Evolutionary conservation across 75 land plant species (phyloP), one percentile per base, ranked within the genome.

Genomic region (Picea sitchensis): DNA sequence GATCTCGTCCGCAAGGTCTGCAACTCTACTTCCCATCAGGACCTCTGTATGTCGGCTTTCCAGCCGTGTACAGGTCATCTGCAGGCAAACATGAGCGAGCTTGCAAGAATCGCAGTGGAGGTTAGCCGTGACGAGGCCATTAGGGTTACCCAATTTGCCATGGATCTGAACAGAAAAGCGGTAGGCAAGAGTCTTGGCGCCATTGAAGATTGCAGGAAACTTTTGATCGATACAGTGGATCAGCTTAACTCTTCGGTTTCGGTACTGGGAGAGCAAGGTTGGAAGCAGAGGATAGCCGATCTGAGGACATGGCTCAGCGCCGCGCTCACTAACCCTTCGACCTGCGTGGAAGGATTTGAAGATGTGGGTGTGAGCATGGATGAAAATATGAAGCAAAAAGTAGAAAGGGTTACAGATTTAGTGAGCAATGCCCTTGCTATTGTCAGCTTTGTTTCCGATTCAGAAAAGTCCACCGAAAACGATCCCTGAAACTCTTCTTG

Each of bases 281-380:
- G 81, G 23, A 64, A 30, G n/a, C 65, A 76, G 9, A n/a, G 84
- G 44, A 58, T 80, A 2, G 84, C 65, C 3, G 82, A 93, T 68
- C 67, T 93, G 58, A 87, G 81, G 62, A 21, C 82, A n/a, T 93
- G 90, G 89, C 84, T 93, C 59, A 87, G 91, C 64, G 86, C 85
- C 1, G 54, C 91, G 1, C 4, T 87, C 56, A 89, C 91, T 36
- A 84, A 85, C 81, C 88, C 89, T 56, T 75, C 81, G 23, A 87
- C 91, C 3, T 91, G 95, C 83, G 38, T 89, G 51, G 93, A 93
- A 21, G 93, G 84, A 3, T 91, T 93, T 77, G 81, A 84, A 56
- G 80, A 83, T 79, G 77, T 79, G 58, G 81, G 78, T 58, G 77
- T 76, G 11, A 68, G 79, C 26, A 80, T 82, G 17, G 9, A 51